A percentile compares a stretch with the other conserved stretches of the same genome.
These are phyloP conservation scores for Ganoderma multipileum DNA, from an alignment of 1,284 basidiomycete genomes.

Conservation along the genomic window DNA sequence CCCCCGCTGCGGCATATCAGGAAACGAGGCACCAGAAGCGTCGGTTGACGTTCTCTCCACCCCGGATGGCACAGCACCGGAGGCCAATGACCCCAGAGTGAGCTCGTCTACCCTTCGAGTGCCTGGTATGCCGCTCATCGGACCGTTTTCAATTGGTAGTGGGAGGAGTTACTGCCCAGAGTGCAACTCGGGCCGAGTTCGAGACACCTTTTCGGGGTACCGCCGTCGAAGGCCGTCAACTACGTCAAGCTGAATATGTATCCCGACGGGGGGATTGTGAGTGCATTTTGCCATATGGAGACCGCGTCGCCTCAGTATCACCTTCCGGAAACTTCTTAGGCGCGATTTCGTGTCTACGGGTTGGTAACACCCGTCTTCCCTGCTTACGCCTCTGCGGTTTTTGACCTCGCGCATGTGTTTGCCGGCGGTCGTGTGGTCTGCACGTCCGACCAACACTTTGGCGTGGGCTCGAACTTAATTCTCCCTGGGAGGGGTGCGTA, in stretches of 20 bases:
- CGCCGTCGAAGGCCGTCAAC: conserved; percentile 63
- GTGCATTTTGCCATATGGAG: conserved; percentile 38
- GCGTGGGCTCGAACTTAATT: conserved; percentile 89
- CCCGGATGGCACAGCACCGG: conserved; percentile 49
- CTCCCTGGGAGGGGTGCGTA: conserved; percentile 81
- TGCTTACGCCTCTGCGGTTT: conserved; percentile 49
- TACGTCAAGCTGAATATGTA: conserved; percentile 95
- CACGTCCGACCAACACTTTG: conserved; percentile 94
- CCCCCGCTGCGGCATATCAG: conserved; percentile 43
- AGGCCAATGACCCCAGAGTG: conserved; percentile 60
- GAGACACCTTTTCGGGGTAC: conserved; percentile 85
- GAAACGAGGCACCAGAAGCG: conserved; percentile 89
- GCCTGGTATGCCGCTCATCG: conserved; percentile 1
- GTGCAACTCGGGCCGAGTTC: conserved; percentile 82
- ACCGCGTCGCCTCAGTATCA: conserved; percentile 19
- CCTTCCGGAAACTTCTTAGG: conserved; percentile 52
- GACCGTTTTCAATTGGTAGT: conserved; percentile 51
- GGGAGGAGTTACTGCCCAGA: conserved; percentile 82
- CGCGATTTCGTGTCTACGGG: conserved; percentile 90
- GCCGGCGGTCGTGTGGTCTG: conserved; percentile 86
- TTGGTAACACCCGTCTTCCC: conserved; percentile 73
- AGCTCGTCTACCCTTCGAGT: conserved; percentile 30
- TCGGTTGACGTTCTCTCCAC: conserved; percentile 74
- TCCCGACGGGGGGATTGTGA: conserved; percentile 94
- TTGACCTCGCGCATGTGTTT: conserved; percentile 92